Evolutionary conservation across 1,284 basidiomycete genomes (phyloP).

Genomic region (Wallemia hederae): DNA sequence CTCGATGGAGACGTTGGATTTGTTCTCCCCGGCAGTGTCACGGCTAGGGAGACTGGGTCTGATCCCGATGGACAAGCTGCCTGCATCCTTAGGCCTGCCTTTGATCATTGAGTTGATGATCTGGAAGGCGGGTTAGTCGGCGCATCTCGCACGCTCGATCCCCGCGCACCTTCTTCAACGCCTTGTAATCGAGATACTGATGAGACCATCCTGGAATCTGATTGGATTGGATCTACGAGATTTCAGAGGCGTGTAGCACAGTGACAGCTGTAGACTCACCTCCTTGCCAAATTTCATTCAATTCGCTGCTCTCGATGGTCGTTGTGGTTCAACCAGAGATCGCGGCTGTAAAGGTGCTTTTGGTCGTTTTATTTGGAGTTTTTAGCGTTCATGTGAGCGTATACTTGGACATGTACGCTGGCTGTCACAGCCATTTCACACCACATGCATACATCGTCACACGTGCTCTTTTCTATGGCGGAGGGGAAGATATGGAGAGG

Average conservation of each 20-base stretch:
- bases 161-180: conserved; percentile 41
- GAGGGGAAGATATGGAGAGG: too few species aligned
- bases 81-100: conserved; percentile 30
- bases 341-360: too few species aligned
- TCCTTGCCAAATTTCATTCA: background rate
- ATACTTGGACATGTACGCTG: too few species aligned
- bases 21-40: conserved; percentile 2
- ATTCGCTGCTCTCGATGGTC: background rate
- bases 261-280: background rate
- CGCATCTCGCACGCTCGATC: background rate
- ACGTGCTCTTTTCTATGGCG: too few species aligned
- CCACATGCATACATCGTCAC: too few species aligned
- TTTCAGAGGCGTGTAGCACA: background rate
- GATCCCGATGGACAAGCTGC: conserved; percentile 2
- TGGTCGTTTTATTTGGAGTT: too few species aligned
- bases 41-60: background rate
- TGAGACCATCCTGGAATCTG: conserved; percentile 90
- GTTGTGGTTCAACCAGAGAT: background rate
- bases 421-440: too few species aligned
- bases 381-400: too few species aligned
- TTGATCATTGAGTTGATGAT: conserved; percentile 32
- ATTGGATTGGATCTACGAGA: conserved; percentile 22
- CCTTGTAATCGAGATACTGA: conserved; percentile 97
- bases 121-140: background rate
- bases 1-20: conserved; percentile 30